Conservation (phyloP, 352 stramenopile genomes). For the Pythium folliculosum region DNA sequence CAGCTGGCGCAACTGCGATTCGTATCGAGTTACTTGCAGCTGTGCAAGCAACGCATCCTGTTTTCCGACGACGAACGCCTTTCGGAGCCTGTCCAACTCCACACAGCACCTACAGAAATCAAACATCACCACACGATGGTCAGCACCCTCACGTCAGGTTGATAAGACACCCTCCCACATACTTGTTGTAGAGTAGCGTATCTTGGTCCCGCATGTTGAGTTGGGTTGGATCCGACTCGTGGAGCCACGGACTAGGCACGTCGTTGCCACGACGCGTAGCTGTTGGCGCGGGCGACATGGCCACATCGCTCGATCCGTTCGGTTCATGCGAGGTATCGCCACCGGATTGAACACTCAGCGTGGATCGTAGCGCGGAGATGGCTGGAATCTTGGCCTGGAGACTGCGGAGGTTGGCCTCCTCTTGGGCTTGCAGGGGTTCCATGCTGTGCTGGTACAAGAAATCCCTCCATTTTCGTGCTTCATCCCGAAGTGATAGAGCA, state of each 20-base stretch:
- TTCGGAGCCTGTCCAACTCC: conserved; percentile 39
- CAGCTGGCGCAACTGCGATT: conserved; percentile 25
- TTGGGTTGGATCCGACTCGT: conserved; percentile 32
- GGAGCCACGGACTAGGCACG: conserved; percentile 33
- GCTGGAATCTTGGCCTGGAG: conserved; percentile 30
- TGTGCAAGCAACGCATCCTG: conserved; percentile 37
- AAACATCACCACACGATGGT: neutral
- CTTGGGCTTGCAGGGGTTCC: conserved; percentile 17
- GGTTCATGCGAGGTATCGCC: conserved; percentile 1
- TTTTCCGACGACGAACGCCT: conserved; percentile 37
- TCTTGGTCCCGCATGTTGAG: conserved; percentile 44
- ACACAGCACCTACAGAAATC: conserved; percentile 32
- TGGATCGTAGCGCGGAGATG: conserved; percentile 19
- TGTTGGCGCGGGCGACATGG: conserved; percentile 16
- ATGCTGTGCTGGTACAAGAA: conserved; percentile 42
- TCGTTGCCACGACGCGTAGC: neutral
- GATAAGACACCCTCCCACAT: neutral
- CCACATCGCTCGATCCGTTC: conserved; percentile 10
- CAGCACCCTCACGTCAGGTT: neutral
- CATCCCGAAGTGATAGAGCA: neutral
- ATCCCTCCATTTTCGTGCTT: conserved; percentile 15
- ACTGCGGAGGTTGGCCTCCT: conserved; percentile 29
- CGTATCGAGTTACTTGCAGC: conserved; percentile 34
- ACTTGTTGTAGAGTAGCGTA: conserved; percentile 48
- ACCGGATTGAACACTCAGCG: conserved; percentile 1